Base-by-base conservation (phyloP, 352 stramenopile genomes). In the Phytophthora constricta region DNA sequence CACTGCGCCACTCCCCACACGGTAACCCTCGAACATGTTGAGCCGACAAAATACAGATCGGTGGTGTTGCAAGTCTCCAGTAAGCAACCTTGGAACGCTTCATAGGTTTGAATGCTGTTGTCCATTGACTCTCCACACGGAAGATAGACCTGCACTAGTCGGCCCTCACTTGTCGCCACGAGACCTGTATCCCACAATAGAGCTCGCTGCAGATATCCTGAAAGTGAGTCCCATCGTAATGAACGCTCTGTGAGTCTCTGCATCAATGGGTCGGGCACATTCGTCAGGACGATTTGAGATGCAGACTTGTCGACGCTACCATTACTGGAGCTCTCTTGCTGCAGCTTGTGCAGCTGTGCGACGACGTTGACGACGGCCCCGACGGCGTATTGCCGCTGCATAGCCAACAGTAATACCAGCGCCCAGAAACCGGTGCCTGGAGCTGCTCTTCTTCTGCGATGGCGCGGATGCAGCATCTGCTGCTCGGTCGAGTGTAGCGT, bases 141-240 rank as follows among this genome's bases (percentile, higher is more conserved):
- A n/a, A 78, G 69, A 31, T 79, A 68, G 22, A 90, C 68, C 43
- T 90, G 81, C 8, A 86, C 62, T 7, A 86, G 62, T 14, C 60
- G 45, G 5, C 68, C 73, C 13, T 63, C 57, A 26, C 52, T 69
- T 2, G 77, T 76, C 60, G 79, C 63, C 13, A 90, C 68, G 3
- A 88, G 65, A 0, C 81, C 81, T 2, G 56, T 48, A 47, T 90
- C 81, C 79, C 79, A 90, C 31, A 90, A 58, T 45, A 90, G 42
- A 20, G 81, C 81, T 31, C 81, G 79, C 60, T 90, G 79, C 5
- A 88, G 52, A 16, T 71, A 69, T 17, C 72, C 62, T 1, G 80
- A 83, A 5, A 89, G 69, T 4, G 56, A 11, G 46, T 69, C 46
- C 72, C 72, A 80, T 27, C 51, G 45, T 5, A 74, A 46, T 41